phyloP scores from a whole-genome alignment of 257 asterid genomes.

The Solanum corneliomulleri region DNA sequence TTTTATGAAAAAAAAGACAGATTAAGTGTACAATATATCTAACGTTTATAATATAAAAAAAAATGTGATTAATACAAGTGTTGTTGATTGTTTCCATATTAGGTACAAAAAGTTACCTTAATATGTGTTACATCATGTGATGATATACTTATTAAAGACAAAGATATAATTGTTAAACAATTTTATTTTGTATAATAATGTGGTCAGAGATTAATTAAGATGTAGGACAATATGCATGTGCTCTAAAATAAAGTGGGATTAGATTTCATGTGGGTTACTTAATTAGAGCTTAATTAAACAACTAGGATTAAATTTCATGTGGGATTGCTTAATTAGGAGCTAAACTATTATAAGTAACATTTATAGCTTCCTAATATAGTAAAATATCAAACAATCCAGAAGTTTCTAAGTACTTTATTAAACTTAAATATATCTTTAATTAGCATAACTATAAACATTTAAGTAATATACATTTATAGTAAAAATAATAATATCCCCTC shows the following conservation, averaged over 20 bases:
- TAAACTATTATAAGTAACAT: background rate
- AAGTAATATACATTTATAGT: background rate
- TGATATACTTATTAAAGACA: background rate
- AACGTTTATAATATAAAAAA: no score
- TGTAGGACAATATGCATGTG: constrained; percentile 6
- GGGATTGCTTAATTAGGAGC: background rate
- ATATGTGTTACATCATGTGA: background rate
- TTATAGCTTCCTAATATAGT: background rate
- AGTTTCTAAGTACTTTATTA: background rate
- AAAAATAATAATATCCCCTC: no score
- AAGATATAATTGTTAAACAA: background rate
- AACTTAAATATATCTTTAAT: background rate
- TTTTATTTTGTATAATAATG: background rate
- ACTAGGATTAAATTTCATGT: background rate
- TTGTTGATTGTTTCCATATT: background rate
- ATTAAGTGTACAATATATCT: no score
- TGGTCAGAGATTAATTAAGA: background rate
- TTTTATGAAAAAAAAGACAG: background rate
- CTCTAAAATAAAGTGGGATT: constrained; percentile 2
- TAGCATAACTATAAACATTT: background rate
- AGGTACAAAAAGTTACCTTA: background rate
- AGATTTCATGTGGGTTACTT: constrained; percentile 12
- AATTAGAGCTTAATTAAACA: background rate
- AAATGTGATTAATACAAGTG: background rate
- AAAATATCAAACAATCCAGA: background rate